Evolutionary conservation across 2,329 filamentous ascomycete species (phyloP), one percentile per base, ranked within the genome.

Genomic region (Aspergillus calidoustus): DNA sequence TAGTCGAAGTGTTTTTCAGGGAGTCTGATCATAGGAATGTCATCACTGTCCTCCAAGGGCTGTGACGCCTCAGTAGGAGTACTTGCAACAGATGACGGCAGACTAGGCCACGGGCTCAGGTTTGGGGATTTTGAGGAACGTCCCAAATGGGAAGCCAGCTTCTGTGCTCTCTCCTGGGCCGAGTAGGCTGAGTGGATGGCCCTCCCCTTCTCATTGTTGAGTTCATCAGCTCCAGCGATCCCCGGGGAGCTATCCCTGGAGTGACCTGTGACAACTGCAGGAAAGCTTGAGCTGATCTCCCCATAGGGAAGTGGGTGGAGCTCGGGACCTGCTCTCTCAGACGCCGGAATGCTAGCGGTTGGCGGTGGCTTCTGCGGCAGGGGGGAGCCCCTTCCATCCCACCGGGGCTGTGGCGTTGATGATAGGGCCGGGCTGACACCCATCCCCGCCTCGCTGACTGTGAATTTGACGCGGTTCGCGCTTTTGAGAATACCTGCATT

Each of bases 401-500:
- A 63, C 66, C 66, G 71, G 67, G 64, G 58, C 56, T 73, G 70
- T 66, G 66, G 69, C 68, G 68, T 67, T 54, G 68, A 66, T 66
- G 69, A 67, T 66, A 65, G 66, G 31, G 46, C 58, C 38, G 66
- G 61, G 49, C 57, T 60, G 28, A 69, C 64, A 52, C 63, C 60
- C 46, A 59, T 49, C 51, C 70, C 69, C 43, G 66, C 63, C 56
- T 71, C 68, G 49, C 66, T 69, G 50, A 69, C 68, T 17, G 69
- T 74, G 62, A 73, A 73, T 54, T 76, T 73, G 61, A 75, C 68
- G 57, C 72, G 72, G 71, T 76, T 77, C 63, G 75, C 64, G 65
- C 55, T 69, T 59, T 71, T 74, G 48, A 72, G 69, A 72, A 75
- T 76, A 62, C 74, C 71, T 68, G 71, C 75, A 77, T 77, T 77